phyloP scores from a whole-genome alignment of 352 stramenopile species.

The Globisporangium cederbergense region DNA sequence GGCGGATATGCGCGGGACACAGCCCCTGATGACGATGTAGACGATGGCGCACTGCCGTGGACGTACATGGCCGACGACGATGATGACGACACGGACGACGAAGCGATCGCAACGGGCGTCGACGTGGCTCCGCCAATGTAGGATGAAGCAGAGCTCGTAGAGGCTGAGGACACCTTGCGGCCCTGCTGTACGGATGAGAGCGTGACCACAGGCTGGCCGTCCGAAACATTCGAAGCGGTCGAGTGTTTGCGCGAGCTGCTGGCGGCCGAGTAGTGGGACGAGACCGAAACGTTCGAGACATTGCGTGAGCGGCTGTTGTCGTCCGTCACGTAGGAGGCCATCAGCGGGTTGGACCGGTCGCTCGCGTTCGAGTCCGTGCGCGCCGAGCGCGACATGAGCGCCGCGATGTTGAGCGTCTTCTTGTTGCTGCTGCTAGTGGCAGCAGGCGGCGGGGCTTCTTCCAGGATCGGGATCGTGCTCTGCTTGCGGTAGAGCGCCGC shows the following conservation, averaged over 20 bases:
- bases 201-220: neutral
- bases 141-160: neutral
- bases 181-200: slow-evolving; percentile 6
- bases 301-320: neutral
- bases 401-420: slow-evolving; percentile 27
- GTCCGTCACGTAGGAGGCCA: neutral
- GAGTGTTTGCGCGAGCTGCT: slow-evolving; percentile 8
- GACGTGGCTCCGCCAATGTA: neutral
- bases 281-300: slow-evolving; percentile 6
- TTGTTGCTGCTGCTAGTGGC: neutral
- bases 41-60: slow-evolving; percentile 14
- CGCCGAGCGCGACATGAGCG: slow-evolving; percentile 23
- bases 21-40: slow-evolving; percentile 1
- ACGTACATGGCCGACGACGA: slow-evolving; percentile 11
- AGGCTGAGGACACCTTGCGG: slow-evolving; percentile 3
- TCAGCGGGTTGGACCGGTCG: slow-evolving; percentile 21
- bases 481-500: slow-evolving; percentile 10
- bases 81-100: neutral
- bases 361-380: slow-evolving; percentile 14
- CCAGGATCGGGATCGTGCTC: slow-evolving; percentile 16
- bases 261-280: slow-evolving; percentile 1
- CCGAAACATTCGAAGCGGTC: slow-evolving; percentile 1
- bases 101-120: slow-evolving; percentile 2
- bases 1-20: slow-evolving; percentile 9
- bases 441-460: slow-evolving; percentile 2